Conservation (phyloP, 495 filamentous ascomycete genomes). For the Lepraria neglecta region DNA sequence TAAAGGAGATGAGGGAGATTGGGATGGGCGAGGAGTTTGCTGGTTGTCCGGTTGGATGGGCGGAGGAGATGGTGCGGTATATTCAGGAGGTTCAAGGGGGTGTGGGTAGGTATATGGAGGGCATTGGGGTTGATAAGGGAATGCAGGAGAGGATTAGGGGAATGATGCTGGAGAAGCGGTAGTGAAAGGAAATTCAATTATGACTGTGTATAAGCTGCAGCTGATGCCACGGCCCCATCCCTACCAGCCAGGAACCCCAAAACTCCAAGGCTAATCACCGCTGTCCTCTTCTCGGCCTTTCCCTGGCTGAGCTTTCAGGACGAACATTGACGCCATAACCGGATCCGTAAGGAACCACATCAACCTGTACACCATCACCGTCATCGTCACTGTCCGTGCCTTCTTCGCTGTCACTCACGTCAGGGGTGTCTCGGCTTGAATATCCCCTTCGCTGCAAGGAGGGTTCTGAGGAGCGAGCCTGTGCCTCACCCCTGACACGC, state of each 20-base stretch:
- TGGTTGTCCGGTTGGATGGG: conserved; percentile 52
- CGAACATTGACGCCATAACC: conserved; percentile 19
- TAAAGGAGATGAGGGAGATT: conserved; percentile 61
- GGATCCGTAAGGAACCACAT: conserved; percentile 21
- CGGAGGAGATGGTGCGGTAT: conserved; percentile 42
- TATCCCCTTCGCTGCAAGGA: conserved; percentile 29
- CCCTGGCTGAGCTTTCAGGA: conserved; percentile 11
- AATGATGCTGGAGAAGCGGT: conserved; percentile 10
- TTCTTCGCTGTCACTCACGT: conserved; percentile 24
- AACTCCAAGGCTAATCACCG: conserved; percentile 12
- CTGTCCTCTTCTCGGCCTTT: conserved; percentile 14
- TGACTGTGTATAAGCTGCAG: background rate
- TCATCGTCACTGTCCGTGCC: conserved; percentile 29
- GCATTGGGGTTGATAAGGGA: conserved; percentile 47
- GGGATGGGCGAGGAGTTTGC: conserved; percentile 66
- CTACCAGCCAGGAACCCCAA: background rate
- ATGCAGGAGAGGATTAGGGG: conserved; percentile 35
- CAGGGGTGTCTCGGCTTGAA: conserved; percentile 26
- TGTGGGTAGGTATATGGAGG: conserved; percentile 53
- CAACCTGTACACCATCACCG: conserved; percentile 35
- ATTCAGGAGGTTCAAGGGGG: conserved; percentile 54
- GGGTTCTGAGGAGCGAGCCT: conserved; percentile 27
- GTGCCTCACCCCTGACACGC: conserved; percentile 14
- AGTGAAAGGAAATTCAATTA: background rate
- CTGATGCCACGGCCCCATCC: background rate